Evolutionary conservation across 768 basidiomycete genomes (phyloP).

Genomic region (Boletellus ananiceps): DNA sequence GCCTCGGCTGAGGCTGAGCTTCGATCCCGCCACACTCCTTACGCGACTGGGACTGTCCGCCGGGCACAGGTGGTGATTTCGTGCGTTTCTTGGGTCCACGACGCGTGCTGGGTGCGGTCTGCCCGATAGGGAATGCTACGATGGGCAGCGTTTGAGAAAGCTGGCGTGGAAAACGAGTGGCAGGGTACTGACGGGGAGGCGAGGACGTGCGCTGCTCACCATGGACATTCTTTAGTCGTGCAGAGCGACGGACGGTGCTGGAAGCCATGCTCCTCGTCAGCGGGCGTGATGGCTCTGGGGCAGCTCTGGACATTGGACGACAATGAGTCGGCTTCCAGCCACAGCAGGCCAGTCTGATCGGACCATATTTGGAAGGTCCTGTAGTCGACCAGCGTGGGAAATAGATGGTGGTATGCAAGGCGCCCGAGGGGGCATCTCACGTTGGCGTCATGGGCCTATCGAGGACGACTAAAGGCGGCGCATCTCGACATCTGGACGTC

Average conservation of each 20-base stretch:
- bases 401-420: not conserved
- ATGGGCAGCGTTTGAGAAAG: not conserved
- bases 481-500: too few species aligned
- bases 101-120: not conserved
- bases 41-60: constrained; percentile 5
- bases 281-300: constrained; percentile 10
- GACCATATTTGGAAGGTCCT: constrained; percentile 31
- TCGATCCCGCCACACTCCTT: constrained; percentile 13
- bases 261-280: constrained; percentile 25
- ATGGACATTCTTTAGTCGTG: constrained; percentile 11
- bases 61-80: not conserved
- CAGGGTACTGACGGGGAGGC: constrained; percentile 13
- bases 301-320: constrained; percentile 16
- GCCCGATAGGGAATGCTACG: constrained; percentile 5
- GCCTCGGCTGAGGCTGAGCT: not conserved
- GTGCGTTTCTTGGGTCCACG: constrained; percentile 10
- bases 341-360: constrained; percentile 2
- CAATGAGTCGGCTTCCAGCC: not conserved
- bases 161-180: not conserved
- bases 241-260: constrained; percentile 18
- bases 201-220: not conserved
- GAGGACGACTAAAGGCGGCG: too few species aligned
- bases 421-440: too few species aligned
- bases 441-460: too few species aligned
- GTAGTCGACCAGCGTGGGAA: constrained; percentile 24